Evolutionary conservation across 164 flowering plant species (phyloP).

Genomic region (Brasenia schreberi): DNA sequence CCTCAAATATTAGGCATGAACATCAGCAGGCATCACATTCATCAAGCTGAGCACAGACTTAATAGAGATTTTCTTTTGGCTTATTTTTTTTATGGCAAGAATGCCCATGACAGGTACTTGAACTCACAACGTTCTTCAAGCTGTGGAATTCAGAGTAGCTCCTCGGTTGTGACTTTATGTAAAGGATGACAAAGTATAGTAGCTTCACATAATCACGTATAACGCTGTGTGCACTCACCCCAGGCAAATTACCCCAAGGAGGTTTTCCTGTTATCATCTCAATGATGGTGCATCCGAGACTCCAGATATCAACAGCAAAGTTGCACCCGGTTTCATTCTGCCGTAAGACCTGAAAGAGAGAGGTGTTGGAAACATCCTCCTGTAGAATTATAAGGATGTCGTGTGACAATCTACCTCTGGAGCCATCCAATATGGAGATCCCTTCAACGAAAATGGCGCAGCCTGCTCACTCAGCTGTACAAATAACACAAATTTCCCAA

Average conservation of each 20-base stretch:
- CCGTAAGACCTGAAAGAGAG: slow-evolving; percentile 53
- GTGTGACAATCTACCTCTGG: slow-evolving; percentile 57
- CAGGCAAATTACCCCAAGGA: slow-evolving; percentile 87
- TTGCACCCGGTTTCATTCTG: slow-evolving; percentile 49
- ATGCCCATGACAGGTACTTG: too few relatives aligned
- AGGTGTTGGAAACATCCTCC: not conserved
- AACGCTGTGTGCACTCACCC: slow-evolving; percentile 41
- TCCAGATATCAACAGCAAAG: slow-evolving; percentile 89
- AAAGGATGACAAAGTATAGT: not conserved
- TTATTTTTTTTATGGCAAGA: too few relatives aligned
- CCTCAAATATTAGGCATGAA: too few relatives aligned
- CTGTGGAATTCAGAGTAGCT: too few relatives aligned
- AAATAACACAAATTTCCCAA: too few relatives aligned
- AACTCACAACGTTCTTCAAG: too few relatives aligned
- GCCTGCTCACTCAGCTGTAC: slow-evolving; percentile 58
- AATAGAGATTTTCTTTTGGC: too few relatives aligned
- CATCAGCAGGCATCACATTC: too few relatives aligned
- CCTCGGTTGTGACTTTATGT: too few relatives aligned
- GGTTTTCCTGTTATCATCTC: slow-evolving; percentile 92
- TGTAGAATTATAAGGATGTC: not conserved
- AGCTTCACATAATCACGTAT: not conserved
- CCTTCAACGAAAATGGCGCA: slow-evolving; percentile 74
- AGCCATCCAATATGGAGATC: slow-evolving; percentile 99
- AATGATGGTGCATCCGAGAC: slow-evolving; percentile 90
- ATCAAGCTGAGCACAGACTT: too few relatives aligned